These are phyloP conservation scores for Petrea volubilis DNA, from an alignment of 257 asterid species.

Conservation along the genomic window DNA sequence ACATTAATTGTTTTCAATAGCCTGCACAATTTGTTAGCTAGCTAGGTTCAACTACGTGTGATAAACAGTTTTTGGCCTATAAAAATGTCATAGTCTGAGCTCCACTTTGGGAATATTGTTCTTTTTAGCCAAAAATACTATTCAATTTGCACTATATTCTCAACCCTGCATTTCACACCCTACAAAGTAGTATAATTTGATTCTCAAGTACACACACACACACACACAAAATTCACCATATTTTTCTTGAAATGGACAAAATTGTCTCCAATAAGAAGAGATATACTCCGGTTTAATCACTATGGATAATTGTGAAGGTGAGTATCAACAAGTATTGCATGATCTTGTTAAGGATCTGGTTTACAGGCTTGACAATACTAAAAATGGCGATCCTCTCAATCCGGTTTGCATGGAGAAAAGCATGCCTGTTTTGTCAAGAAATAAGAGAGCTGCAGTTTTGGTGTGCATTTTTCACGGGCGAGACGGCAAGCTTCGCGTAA, in stretches of 20 bases:
- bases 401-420: slow-evolving; percentile 11
- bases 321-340: slow-evolving; percentile 9
- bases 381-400: background rate
- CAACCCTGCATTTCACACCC: slow-evolving; percentile 4
- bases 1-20: no score
- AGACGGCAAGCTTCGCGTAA: slow-evolving; percentile 50
- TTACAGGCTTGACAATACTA: slow-evolving; percentile 15
- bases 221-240: background rate
- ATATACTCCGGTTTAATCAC: background rate
- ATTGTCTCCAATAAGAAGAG: background rate
- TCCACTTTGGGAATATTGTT: slow-evolving; percentile 22
- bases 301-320: slow-evolving; percentile 22
- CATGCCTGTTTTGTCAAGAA: slow-evolving; percentile 21
- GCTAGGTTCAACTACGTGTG: no score
- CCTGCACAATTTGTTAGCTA: no score
- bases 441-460: slow-evolving; percentile 61
- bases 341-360: slow-evolving; percentile 9
- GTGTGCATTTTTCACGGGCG: slow-evolving; percentile 52
- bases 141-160: slow-evolving; percentile 10
- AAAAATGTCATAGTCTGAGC: background rate
- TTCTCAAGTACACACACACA: slow-evolving; percentile 5
- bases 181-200: slow-evolving; percentile 2
- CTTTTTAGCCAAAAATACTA: slow-evolving; percentile 1
- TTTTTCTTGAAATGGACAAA: background rate
- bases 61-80: background rate